These are phyloP conservation scores for Wallacemonas sp. DNA, from an alignment of 208 protist genomes.

Conservation along the genomic window DNA sequence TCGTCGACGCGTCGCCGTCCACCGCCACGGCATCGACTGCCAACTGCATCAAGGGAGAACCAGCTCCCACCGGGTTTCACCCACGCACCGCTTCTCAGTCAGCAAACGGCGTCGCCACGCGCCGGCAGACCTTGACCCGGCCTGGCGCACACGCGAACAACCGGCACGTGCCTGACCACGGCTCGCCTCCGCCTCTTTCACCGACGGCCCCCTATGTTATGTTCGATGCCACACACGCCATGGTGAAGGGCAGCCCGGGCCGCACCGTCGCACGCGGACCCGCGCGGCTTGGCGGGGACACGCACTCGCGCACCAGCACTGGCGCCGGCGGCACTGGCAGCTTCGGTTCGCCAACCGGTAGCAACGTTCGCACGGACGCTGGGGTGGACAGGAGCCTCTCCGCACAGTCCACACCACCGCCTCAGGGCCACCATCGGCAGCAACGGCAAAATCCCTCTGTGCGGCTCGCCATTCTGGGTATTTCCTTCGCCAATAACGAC, in stretches of 20 bases:
- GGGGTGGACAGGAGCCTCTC: background rate
- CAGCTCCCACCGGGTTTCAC: slow-evolving; percentile 1
- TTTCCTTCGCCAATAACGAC: slow-evolving; percentile 11
- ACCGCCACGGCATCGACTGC: background rate
- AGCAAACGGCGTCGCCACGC: background rate
- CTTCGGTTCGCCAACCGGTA: background rate
- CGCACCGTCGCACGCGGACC: background rate
- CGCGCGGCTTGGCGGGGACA: background rate
- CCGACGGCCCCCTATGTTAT: background rate
- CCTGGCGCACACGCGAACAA: background rate
- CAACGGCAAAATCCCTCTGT: background rate
- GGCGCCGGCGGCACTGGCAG: background rate
- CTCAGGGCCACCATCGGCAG: no score
- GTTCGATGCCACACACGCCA: slow-evolving; percentile 7
- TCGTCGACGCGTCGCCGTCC: background rate
- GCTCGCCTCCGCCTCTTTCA: no score
- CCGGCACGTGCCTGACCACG: no score
- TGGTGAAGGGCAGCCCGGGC: slow-evolving; percentile 1
- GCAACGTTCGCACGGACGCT: background rate
- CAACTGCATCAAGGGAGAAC: background rate
- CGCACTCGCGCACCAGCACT: background rate
- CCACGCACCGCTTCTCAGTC: background rate
- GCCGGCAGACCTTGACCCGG: background rate
- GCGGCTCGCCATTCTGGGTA: slow-evolving; percentile 24
- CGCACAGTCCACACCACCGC: no score